Evolutionary conservation across 306 rosid species (phyloP).

Genomic region (Inga laurina): DNA sequence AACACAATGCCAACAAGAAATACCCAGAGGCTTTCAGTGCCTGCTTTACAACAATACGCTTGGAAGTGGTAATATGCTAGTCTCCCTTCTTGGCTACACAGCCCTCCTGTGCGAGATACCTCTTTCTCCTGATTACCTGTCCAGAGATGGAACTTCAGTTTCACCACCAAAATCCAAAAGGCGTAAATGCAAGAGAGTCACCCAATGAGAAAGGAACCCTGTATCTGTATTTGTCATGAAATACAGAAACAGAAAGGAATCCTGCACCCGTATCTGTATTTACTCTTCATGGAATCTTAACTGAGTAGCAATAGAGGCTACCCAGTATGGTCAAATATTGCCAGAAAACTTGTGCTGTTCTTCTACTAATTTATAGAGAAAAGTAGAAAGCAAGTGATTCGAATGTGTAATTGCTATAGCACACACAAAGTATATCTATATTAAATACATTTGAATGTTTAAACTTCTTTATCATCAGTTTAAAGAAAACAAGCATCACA

Average conservation of each 20-base stretch:
- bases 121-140: slow-evolving; percentile 71
- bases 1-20: slow-evolving; percentile 33
- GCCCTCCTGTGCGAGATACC: slow-evolving; percentile 32
- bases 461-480: background rate
- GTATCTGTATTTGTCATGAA: background rate
- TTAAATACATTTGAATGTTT: slow-evolving; percentile 3
- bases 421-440: background rate
- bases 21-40: slow-evolving; percentile 27
- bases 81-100: slow-evolving; percentile 36
- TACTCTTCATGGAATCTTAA: background rate
- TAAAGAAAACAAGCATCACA: slow-evolving; percentile 30
- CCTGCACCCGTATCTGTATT: background rate
- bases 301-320: background rate
- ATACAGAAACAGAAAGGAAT: background rate
- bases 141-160: slow-evolving; percentile 34
- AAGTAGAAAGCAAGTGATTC: slow-evolving; percentile 17
- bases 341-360: background rate
- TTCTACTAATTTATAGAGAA: slow-evolving; percentile 16
- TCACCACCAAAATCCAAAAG: slow-evolving; percentile 32
- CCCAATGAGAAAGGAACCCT: background rate
- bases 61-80: slow-evolving; percentile 41
- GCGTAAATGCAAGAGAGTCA: slow-evolving; percentile 6
- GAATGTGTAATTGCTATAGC: background rate
- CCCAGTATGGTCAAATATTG: background rate
- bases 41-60: slow-evolving; percentile 21